Base-by-base conservation (phyloP, 2,329 filamentous ascomycete species). In the Ascochyta rabiei region DNA sequence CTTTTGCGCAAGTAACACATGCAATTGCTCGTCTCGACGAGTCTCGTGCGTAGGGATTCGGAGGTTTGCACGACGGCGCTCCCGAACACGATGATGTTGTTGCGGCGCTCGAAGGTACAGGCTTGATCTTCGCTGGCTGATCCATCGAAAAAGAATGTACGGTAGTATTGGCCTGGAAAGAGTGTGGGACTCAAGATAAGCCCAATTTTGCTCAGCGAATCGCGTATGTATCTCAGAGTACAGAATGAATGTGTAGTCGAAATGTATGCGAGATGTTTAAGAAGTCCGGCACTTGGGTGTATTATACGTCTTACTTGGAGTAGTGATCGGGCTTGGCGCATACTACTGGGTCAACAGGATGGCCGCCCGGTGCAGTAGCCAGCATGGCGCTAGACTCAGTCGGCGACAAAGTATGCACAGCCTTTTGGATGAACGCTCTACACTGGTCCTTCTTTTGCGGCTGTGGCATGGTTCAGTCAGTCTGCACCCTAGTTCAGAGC, bases 1-100 rank as follows among this genome's bases (percentile, higher is more conserved):
- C 72, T 57, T 73, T 75, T 23, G 72, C 72, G 54, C 72, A 75
- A 52, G 72, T 71, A 4, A 73, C 72, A 60, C 72, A 75, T 44
- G 72, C 71, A 48, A 75, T 75, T n/a, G 71, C 68, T 66, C 72
- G 63, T 54, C 71, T 62, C 39, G 70, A 63, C 6, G 71, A 59
- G 49, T 69, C 71, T 43, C 67, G 67, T 16, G 67, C 60, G 46
- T 74, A 74, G 1, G 68, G 69, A 37, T 69, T 70, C 8, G 47
- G 12, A 12, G 52, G 1, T 15, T 41, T 35, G n/a, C n/a, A 21
- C 5, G 28, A 34, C 28, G 44, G 4, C n/a, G 18, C 24, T 34
- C 9, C 9, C 9, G 50, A 16, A 31, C 55, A 52, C 0, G 59
- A 52, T 16, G 63, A 49, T 43, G 46, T 56, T 42, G 61, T 57